phyloP scores from a whole-genome alignment of 2,329 filamentous ascomycete species.

The Atkinsonella texensis region DNA sequence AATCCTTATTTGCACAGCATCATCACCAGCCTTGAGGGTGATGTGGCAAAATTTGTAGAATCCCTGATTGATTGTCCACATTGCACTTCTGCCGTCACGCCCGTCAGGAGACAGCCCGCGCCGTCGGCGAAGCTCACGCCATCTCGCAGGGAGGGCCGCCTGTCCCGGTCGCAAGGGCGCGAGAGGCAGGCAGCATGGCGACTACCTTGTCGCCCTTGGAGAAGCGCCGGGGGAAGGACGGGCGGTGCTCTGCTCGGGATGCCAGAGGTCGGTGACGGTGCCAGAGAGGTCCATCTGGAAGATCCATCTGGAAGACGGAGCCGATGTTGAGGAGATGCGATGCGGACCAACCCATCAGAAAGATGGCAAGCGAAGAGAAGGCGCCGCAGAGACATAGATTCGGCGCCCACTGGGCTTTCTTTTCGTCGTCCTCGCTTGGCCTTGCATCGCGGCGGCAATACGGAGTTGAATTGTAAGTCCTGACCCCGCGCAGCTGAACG shows the following conservation, averaged over 20 bases:
- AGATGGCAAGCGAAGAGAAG: too few species aligned
- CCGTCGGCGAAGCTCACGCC: constrained; percentile 19
- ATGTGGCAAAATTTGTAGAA: too few species aligned
- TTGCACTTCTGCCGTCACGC: constrained; percentile 27
- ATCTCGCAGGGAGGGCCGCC: constrained; percentile 23
- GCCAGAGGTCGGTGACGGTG: constrained; percentile 23
- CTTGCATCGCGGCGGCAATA: too few species aligned
- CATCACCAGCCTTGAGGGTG: too few species aligned
- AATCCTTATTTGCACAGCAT: too few species aligned
- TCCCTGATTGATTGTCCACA: too few species aligned
- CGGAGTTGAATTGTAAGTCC: too few species aligned
- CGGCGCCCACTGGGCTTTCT: too few species aligned
- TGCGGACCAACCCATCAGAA: too few species aligned
- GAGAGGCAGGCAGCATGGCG: constrained; percentile 24
- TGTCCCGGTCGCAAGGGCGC: constrained; percentile 20
- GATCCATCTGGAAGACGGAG: constrained; percentile 27
- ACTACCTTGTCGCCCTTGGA: constrained; percentile 22
- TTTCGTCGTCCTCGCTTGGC: too few species aligned
- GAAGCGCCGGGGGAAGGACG: constrained; percentile 12
- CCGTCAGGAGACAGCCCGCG: constrained; percentile 26
- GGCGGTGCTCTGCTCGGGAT: constrained; percentile 11
- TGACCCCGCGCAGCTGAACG: too few species aligned
- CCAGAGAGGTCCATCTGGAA: constrained; percentile 34
- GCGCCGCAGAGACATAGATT: too few species aligned
- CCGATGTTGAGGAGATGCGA: constrained; percentile 36